phyloP scores from a whole-genome alignment of 2,329 filamentous ascomycete genomes.

The Atkinsonella hypoxylon region DNA sequence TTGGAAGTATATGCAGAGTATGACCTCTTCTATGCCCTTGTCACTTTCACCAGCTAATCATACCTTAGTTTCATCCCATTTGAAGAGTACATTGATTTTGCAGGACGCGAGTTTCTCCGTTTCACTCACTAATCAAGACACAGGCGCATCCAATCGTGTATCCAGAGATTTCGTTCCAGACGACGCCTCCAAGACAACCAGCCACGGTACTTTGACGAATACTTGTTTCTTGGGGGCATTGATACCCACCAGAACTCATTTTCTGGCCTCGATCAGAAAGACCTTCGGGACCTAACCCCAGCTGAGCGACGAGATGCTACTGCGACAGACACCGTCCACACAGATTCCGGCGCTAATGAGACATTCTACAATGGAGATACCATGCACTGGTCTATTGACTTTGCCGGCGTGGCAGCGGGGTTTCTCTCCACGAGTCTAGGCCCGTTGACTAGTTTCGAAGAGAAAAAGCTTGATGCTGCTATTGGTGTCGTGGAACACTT shows the following conservation, averaged over 20 bases:
- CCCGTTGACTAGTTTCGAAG: conserved; percentile 42
- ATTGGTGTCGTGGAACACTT: conserved; percentile 71
- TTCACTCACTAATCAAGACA: not conserved
- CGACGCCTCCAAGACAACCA: conserved; percentile 59
- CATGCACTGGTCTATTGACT: conserved; percentile 67
- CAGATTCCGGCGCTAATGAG: conserved; percentile 27
- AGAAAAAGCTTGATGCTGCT: conserved; percentile 39
- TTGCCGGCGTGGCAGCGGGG: conserved; percentile 61
- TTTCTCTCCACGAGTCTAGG: conserved; percentile 58
- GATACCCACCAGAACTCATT: conserved; percentile 47
- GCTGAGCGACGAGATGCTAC: conserved; percentile 50
- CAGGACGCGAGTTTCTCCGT: not conserved
- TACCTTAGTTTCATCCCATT: conserved; percentile 29
- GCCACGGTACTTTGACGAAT: conserved; percentile 59
- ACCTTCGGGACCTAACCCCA: conserved; percentile 41
- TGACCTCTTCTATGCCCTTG: conserved; percentile 19
- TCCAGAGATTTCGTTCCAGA: conserved; percentile 67
- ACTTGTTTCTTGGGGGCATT: conserved; percentile 74
- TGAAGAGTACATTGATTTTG: conserved; percentile 32
- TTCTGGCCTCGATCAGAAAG: conserved; percentile 45
- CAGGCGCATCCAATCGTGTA: conserved; percentile 73
- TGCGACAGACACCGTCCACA: conserved; percentile 48
- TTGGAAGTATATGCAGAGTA: conserved; percentile 54
- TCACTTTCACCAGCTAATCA: not conserved
- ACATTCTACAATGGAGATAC: conserved; percentile 38